Base-by-base conservation (phyloP, 495 filamentous ascomycete species). In the Penicillium maclennaniae region DNA sequence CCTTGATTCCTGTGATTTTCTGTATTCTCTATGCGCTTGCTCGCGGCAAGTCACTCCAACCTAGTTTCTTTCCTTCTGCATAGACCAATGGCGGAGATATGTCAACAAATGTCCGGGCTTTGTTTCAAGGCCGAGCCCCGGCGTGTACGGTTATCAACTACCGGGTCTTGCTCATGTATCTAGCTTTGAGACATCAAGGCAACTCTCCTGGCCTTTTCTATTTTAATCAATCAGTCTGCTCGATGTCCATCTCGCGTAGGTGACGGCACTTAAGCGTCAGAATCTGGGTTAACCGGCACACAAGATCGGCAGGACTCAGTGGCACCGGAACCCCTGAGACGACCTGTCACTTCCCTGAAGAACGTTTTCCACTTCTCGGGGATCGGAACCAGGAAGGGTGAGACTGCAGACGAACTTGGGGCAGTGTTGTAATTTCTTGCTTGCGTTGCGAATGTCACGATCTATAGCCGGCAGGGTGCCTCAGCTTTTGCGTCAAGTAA, bases 1-100 rank as follows among this genome's bases (percentile, higher is more conserved):
- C n/a, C 41, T 58, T 61, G 47, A 12, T 34, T 53, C 50, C 31
- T 54, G 37, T 55, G 37, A 39, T 48, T 38, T 40, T 49, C 31
- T 45, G 53, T 34, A 34, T 34, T 34, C 42, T 41, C 28, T 39
- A 20, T 16, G 38, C 15, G 38, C n/a, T 49, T 49, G 23, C 23
- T 19, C 53, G 49, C 42, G 55, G 40, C 25, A 38, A 58, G 42
- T 52, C 21, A 43, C 43, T 48, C 40, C 8, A 3, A 6, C 23
- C 27, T 36, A n/a, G 9, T 19, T 28, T n/a, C 1, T 39, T 25
- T 39, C 14, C 4, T 4, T n/a, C 41, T 31, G 23, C 47, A 49
- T 49, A 42, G 47, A 41, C 47, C 37, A 25, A 21, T 41, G 23
- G 38, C 17, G 47, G 37, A 16, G 17, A 28, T 6, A n/a, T 40